These are phyloP conservation scores for Backusella psychrophila DNA, from an alignment of 192 early-diverging fungal species.

Conservation along the genomic window DNA sequence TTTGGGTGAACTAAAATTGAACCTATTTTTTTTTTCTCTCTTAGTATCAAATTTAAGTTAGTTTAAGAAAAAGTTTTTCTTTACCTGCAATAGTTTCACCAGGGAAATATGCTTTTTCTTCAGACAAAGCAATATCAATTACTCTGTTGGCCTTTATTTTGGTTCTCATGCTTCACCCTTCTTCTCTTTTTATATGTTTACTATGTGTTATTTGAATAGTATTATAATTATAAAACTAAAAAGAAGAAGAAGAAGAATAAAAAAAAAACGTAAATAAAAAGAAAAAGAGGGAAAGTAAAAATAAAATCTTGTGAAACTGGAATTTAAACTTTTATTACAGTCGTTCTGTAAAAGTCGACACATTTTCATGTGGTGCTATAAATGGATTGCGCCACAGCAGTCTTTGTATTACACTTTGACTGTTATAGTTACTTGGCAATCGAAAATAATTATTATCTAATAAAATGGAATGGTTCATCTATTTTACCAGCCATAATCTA, in stretches of 20 bases:
- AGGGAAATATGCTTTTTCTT: conserved; percentile 39
- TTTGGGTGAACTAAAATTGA: conserved; percentile 28
- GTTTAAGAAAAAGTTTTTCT: background rate
- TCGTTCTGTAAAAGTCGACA: background rate
- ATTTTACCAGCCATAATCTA: background rate
- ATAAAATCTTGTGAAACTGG: background rate
- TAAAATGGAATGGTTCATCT: background rate
- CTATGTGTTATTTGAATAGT: background rate
- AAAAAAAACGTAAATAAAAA: background rate
- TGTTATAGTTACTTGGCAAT: background rate
- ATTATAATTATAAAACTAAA: background rate
- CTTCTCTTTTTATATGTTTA: too few species aligned
- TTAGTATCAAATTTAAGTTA: background rate
- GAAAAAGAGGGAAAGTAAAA: background rate
- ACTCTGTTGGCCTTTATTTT: conserved; percentile 13
- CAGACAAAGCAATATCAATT: conserved; percentile 33
- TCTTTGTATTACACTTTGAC: background rate
- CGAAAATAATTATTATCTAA: too few species aligned
- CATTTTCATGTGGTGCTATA: background rate
- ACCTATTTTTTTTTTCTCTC: conserved; percentile 11
- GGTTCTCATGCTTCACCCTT: background rate
- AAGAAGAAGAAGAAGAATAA: background rate
- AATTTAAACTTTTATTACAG: background rate
- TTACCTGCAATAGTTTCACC: conserved; percentile 37
- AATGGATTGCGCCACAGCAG: background rate